Evolutionary conservation across 305 asterid species (phyloP).

Genomic region (Vinca major): DNA sequence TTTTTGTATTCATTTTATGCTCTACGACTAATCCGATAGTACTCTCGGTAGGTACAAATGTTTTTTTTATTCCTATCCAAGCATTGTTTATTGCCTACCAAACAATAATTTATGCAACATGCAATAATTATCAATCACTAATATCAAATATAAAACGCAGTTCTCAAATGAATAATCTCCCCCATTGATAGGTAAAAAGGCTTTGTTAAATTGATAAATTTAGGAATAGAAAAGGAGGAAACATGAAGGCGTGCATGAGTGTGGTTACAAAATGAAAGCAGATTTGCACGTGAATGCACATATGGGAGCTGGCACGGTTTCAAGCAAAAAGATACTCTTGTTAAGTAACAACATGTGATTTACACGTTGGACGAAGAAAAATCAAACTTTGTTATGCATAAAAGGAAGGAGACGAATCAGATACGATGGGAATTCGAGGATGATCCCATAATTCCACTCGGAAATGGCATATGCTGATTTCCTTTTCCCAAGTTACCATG

Average conservation of each 20-base stretch:
- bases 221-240: background rate
- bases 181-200: no score
- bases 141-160: no score
- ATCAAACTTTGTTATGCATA: background rate
- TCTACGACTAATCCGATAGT: no score
- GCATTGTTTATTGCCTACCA: no score
- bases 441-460: background rate
- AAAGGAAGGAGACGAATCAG: background rate
- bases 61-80: no score
- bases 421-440: background rate
- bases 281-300: constrained; percentile 14
- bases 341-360: constrained; percentile 9
- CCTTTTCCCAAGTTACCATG: background rate
- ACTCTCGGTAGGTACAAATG: no score
- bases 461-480: background rate
- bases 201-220: no score
- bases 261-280: background rate
- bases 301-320: background rate
- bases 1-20: no score
- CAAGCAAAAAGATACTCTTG: background rate
- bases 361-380: constrained; percentile 9
- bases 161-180: no score
- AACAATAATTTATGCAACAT: no score
- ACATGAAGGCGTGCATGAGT: background rate
- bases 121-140: no score